These are phyloP conservation scores for Brassica cretica DNA, from an alignment of 345 rosid genomes.

Conservation along the genomic window DNA sequence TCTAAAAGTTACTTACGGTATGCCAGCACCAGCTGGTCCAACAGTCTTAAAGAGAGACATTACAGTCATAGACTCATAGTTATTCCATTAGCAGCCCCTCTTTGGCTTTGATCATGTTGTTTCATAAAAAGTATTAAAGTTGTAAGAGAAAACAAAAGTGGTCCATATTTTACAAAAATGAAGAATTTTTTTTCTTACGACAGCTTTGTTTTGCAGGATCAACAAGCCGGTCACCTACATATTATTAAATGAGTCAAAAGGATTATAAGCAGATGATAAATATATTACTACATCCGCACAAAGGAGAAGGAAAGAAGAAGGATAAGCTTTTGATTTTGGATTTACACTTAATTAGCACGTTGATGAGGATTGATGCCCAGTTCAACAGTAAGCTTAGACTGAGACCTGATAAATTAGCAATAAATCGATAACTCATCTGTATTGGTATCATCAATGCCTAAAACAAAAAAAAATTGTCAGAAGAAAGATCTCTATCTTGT, in stretches of 20 bases:
- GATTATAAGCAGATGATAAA: not conserved
- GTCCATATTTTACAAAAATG: not conserved
- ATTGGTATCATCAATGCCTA: slow-evolving; percentile 66
- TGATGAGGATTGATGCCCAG: slow-evolving; percentile 61
- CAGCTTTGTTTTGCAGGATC: slow-evolving; percentile 62
- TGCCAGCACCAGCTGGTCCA: slow-evolving; percentile 70
- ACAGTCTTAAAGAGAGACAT: slow-evolving; percentile 60
- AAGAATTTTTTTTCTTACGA: slow-evolving; percentile 41
- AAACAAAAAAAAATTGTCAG: slow-evolving; percentile 15
- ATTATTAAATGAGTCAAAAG: not conserved
- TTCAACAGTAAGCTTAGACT: slow-evolving; percentile 51
- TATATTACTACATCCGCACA: not conserved
- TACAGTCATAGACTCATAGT: slow-evolving; percentile 43
- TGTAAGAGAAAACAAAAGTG: not conserved
- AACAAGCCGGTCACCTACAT: slow-evolving; percentile 53
- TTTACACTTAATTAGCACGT: slow-evolving; percentile 56
- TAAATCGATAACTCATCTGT: slow-evolving; percentile 64
- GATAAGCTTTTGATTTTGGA: slow-evolving; percentile 8
- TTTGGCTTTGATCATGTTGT: slow-evolving; percentile 54
- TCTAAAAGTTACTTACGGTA: slow-evolving; percentile 46
- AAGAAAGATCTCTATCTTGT: not conserved
- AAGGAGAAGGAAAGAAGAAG: not conserved
- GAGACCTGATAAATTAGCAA: slow-evolving; percentile 62
- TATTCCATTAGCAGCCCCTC: slow-evolving; percentile 67
- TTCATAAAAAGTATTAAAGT: not conserved